Base-by-base conservation (phyloP, 2,329 filamentous ascomycete species). In the Periglandula ipomoeae region DNA sequence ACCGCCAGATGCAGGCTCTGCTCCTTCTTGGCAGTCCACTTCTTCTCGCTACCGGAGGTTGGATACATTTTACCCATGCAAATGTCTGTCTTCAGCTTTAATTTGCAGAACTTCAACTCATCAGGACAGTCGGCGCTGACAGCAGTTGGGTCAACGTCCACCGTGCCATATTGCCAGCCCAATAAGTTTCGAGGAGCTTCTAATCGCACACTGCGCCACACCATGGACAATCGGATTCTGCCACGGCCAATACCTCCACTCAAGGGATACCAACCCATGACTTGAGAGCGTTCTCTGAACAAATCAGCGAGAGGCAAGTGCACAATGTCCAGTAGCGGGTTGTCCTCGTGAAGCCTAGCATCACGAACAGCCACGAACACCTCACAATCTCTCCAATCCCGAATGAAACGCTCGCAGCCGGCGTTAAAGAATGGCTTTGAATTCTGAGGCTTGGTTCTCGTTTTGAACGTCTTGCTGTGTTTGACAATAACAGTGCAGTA, bases 341-440 rank as follows among this genome's bases (percentile, higher is more conserved):
- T 81, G 47, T 85, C 79, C 59, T 89, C 85, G 46, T 84, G 77
- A 20, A 86, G 71, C 4, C 84, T 74, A 19, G 78, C 71, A 59
- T 89, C 85, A 10, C 83, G 75, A 2, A 87, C 82, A 1, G 76
- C 72, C 26, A 89, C 67, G 54, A 85, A 82, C 27, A 88, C 70
- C 60, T 88, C 84, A 1, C 81, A 76, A 11, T 74, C 78, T 15
- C 70, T 71, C 76, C 84, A 87, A 59, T 89, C 81, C 11, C 78
- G 71, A 35, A 89, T 73, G 53, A 87, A 87, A 5, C 82, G 76
- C 61, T 89, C 85, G 2, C 80, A 86, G 5, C 82, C 82, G 3
- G 85, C 85, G 54, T 89, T 89, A 71, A 85, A 89, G 63, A 88
- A 89, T 0, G 85, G 85, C 57, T 87, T 87, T 0, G 81, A 75